Evolutionary conservation across 1,284 basidiomycete species (phyloP).

Genomic region (Sanghuangporus baumii): DNA sequence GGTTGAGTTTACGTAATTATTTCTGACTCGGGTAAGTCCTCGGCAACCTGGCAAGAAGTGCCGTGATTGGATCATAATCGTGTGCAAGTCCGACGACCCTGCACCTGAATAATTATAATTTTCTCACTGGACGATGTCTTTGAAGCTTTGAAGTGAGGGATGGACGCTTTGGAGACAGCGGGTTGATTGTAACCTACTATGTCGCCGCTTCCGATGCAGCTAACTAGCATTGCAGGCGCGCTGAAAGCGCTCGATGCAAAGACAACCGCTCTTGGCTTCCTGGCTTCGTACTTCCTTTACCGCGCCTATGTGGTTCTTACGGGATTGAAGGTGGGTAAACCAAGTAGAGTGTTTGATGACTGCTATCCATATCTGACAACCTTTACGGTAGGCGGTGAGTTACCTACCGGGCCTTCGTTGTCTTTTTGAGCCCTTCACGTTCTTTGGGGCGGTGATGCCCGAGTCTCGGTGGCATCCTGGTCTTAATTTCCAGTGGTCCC

Average conservation of each 20-base stretch:
- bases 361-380: neutral
- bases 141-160: neutral
- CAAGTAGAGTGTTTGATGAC: neutral
- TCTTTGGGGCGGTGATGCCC: conserved; percentile 34
- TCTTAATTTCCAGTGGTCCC: conserved; percentile 32
- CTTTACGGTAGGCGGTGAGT: neutral
- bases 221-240: neutral
- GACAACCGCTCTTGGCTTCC: neutral
- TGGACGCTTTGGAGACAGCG: too few relatives aligned
- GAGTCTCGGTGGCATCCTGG: conserved; percentile 42
- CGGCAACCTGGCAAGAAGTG: too few relatives aligned
- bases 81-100: too few relatives aligned
- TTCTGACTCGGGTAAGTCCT: too few relatives aligned
- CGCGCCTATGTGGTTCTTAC: neutral
- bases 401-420: conserved; percentile 11
- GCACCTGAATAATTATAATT: neutral
- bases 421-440: conserved; percentile 31
- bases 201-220: neutral
- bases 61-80: too few relatives aligned
- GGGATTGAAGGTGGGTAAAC: neutral
- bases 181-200: neutral
- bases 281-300: neutral
- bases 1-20: neutral
- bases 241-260: neutral
- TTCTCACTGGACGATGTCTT: neutral